Conservation (phyloP, 345 rosid genomes). For the Cardamine chenopodiifolia region DNA sequence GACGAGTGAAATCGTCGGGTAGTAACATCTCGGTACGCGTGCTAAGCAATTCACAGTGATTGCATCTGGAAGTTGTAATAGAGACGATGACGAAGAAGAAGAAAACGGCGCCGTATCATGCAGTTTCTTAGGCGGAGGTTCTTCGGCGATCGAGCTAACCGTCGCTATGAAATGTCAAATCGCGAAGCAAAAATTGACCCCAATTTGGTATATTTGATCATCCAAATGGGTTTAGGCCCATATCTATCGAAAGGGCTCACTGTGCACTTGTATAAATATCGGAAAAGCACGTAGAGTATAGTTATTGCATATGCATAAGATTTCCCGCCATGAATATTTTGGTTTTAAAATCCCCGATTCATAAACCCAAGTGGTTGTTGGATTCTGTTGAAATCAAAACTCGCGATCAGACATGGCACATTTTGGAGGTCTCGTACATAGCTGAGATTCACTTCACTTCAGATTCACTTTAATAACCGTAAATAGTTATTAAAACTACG, state of each 20-base stretch:
- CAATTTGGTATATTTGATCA: neutral
- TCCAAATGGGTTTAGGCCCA: slow-evolving; percentile 26
- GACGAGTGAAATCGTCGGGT: slow-evolving; percentile 30
- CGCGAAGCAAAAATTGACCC: neutral
- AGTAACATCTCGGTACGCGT: slow-evolving; percentile 30
- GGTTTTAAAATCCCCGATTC: neutral
- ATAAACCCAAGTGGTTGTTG: neutral
- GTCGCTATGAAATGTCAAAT: neutral
- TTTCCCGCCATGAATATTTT: slow-evolving; percentile 18
- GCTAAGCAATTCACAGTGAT: slow-evolving; percentile 6
- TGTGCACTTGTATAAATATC: neutral
- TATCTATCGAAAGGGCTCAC: neutral
- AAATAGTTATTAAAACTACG: neutral
- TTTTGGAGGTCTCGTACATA: neutral
- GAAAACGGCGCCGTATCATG: neutral
- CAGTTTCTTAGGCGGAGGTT: slow-evolving; percentile 6
- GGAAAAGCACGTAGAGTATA: neutral
- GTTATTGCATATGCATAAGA: neutral
- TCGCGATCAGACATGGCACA: neutral
- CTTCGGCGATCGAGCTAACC: neutral
- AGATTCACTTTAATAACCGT: too few species aligned
- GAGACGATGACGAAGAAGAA: neutral
- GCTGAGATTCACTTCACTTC: neutral
- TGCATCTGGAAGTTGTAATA: neutral
- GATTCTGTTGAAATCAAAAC: neutral